Conservation (phyloP, 2,329 filamentous ascomycete species). For the Pseudopithomyces chartarum region DNA sequence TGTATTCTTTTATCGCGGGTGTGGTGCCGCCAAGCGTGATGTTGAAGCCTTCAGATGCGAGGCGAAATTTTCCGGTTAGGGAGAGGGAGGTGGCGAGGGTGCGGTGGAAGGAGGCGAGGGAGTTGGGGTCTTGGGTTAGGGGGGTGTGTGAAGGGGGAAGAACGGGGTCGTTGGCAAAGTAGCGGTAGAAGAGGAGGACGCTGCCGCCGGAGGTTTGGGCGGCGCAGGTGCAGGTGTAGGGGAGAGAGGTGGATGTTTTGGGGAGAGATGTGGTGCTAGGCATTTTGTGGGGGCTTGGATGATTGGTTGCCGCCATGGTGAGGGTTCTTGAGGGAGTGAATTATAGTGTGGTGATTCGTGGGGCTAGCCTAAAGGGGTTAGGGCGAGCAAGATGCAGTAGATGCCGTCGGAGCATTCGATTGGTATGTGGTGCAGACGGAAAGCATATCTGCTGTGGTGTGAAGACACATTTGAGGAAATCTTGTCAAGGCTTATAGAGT, state of each 20-base stretch:
- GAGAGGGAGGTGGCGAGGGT: constrained; percentile 11
- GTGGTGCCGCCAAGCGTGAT: constrained; percentile 26
- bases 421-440: too few relatives aligned
- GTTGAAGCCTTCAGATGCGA: constrained; percentile 30
- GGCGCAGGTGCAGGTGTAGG: constrained; percentile 24
- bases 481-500: too few relatives aligned
- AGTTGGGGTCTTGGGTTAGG: constrained; percentile 10
- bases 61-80: constrained; percentile 25
- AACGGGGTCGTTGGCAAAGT: constrained; percentile 21
- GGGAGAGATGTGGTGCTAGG: too few relatives aligned
- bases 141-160: constrained; percentile 12
- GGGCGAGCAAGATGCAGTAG: too few relatives aligned
- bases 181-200: constrained; percentile 30
- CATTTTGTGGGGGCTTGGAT: background rate
- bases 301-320: background rate
- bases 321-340: background rate
- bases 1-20: constrained; percentile 15
- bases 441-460: too few relatives aligned
- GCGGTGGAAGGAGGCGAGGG: constrained; percentile 20
- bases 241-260: background rate
- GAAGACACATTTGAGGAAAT: too few relatives aligned
- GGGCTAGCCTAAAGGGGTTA: too few relatives aligned
- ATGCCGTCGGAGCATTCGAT: too few relatives aligned
- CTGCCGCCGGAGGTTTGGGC: constrained; percentile 15
- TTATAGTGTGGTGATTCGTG: background rate